Percentiles rank a stretch among this genome's conserved stretches.
Evolutionary conservation across 352 stramenopile genomes (phyloP).

Genomic region (Hyaloperonospora brassicae): DNA sequence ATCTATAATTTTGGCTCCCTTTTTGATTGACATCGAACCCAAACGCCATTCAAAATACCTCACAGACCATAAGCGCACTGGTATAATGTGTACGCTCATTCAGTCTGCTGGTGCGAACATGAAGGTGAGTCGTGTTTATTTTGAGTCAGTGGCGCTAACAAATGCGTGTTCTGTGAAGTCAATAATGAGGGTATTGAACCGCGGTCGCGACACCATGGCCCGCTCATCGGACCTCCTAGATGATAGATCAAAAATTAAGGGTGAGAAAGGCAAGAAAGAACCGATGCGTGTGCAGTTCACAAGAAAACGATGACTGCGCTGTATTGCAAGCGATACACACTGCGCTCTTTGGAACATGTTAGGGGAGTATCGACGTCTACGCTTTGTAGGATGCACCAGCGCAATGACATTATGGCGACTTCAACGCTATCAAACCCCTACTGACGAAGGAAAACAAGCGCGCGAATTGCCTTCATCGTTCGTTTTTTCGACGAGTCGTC

Average conservation of each 20-base stretch:
- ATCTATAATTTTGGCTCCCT: no score
- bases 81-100: background rate
- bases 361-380: background rate
- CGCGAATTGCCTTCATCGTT: background rate
- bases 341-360: background rate
- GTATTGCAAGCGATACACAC: background rate
- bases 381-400: background rate
- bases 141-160: no score
- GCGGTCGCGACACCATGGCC: background rate
- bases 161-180: no score
- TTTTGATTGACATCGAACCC: no score
- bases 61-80: background rate
- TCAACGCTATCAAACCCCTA: background rate
- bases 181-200: background rate
- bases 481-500: background rate
- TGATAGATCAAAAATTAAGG: no score
- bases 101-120: no score
- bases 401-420: background rate
- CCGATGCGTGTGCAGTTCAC: background rate
- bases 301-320: background rate
- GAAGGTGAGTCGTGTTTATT: no score
- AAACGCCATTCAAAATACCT: background rate
- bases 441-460: background rate
- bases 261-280: background rate
- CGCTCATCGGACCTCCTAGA: background rate